These are phyloP conservation scores for Pythium aquatile DNA, from an alignment of 352 stramenopile genomes.

Conservation along the genomic window DNA sequence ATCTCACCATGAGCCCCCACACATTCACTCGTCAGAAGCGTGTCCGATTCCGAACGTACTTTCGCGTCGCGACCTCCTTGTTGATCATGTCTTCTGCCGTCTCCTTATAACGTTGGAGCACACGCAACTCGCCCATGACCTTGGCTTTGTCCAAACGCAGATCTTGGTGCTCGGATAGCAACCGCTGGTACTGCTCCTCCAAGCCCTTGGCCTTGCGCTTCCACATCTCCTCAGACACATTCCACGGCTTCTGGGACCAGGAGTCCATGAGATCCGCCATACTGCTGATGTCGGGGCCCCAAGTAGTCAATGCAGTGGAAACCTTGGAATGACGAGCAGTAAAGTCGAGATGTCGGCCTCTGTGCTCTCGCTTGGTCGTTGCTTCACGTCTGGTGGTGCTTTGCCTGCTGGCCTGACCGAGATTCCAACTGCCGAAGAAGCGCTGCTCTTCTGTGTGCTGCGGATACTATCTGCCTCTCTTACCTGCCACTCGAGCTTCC, in stretches of 20 bases:
- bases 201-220: constrained; percentile 41
- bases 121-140: constrained; percentile 35
- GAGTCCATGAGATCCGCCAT: constrained; percentile 27
- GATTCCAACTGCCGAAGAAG: constrained; percentile 12
- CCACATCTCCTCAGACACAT: constrained; percentile 41
- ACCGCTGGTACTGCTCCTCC: constrained; percentile 39
- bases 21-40: not conserved
- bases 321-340: constrained; percentile 9
- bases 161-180: constrained; percentile 40
- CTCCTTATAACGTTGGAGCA: constrained; percentile 44
- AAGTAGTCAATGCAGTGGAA: not conserved
- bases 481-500: not conserved
- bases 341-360: not conserved
- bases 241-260: constrained; percentile 41
- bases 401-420: constrained; percentile 12
- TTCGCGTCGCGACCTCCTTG: constrained; percentile 30
- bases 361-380: not conserved
- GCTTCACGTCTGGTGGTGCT: not conserved
- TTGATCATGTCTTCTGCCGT: constrained; percentile 41
- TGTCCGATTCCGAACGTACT: constrained; percentile 18
- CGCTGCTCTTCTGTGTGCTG: not conserved
- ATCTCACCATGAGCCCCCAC: not conserved
- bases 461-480: not conserved
- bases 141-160: constrained; percentile 42
- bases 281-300: not conserved